Evolutionary conservation across 2,329 filamentous ascomycete genomes (phyloP), one percentile per base, ranked within the genome.

Genomic region (Pseudocercospora crystallina): DNA sequence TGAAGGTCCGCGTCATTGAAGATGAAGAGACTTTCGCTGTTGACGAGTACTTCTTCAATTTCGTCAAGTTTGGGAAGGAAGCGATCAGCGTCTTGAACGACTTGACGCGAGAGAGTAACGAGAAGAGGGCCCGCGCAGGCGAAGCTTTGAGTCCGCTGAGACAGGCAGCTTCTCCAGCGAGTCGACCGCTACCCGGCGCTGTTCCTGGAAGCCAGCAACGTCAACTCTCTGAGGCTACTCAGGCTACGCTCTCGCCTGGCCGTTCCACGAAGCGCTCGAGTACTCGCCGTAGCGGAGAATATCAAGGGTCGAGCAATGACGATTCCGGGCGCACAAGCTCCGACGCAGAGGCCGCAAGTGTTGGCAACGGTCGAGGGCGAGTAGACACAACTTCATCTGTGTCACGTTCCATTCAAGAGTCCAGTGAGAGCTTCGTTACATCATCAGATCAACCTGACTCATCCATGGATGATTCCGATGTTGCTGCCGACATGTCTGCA

Each of bases 11-110:
- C 33, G 90, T 96, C 37, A 85, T 97, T 49, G 91, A 96, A 65
- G 95, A 90, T 58, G 89, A 94, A 58, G 92, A 96, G 70, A 95
- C 90, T 0, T 97, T 88, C 71, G 91, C 91, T 2, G 89, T 97
- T 57, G 94, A 99, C 63, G 94, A 99, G 84, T 96, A 97, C 68
- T 97, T 95, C 69, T 97, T 99, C 69, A 94, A 91, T 0, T 97
- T 97, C 71, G 96, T 96, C 68, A 87, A 83, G 60, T 85, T 85
- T 56, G 90, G 90, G 5, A 84, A 95, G 56, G 83, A 85, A 26
- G 51, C 43, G 2, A n/a, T 49, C 26, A 47, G 39, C 43, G 80
- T 94, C 2, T 76, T 99, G 44, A 87, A 83, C 56, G 81, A 83
- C 36, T 75, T 95, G 46, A 80, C 90, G 8, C 84, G 87, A 42